Conservation (phyloP, 2,329 filamentous ascomycete genomes). For the Phaeosphaeriaceae sp. region DNA sequence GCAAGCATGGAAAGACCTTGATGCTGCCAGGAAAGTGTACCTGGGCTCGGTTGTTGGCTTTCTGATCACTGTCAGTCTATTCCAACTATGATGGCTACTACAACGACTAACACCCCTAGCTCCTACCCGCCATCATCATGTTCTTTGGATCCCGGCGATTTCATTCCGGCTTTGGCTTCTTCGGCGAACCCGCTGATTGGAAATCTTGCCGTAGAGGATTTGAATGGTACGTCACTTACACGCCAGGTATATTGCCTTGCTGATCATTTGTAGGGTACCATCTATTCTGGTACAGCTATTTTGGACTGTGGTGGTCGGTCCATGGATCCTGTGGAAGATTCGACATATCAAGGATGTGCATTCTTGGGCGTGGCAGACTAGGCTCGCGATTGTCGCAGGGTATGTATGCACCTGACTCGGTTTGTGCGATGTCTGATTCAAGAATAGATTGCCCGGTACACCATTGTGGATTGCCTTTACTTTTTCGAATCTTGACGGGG, state of each 20-base stretch:
- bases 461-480: slow-evolving; percentile 49
- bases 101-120: slow-evolving; percentile 50
- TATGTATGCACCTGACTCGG: slow-evolving; percentile 16
- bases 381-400: slow-evolving; percentile 48
- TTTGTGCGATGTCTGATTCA: slow-evolving; percentile 23
- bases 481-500: slow-evolving; percentile 33
- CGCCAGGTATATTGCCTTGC: slow-evolving; percentile 1
- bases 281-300: slow-evolving; percentile 48
- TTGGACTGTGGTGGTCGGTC: slow-evolving; percentile 46
- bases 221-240: slow-evolving; percentile 64
- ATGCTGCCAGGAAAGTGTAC: slow-evolving; percentile 45
- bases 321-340: slow-evolving; percentile 50
- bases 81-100: not conserved
- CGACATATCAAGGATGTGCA: slow-evolving; percentile 47
- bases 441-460: slow-evolving; percentile 43
- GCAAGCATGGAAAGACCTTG: slow-evolving; percentile 39
- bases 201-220: slow-evolving; percentile 60
- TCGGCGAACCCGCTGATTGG: slow-evolving; percentile 57
- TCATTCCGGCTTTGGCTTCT: slow-evolving; percentile 64
- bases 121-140: slow-evolving; percentile 66
- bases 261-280: slow-evolving; percentile 38
- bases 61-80: slow-evolving; percentile 37
- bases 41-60: slow-evolving; percentile 39
- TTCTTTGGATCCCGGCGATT: slow-evolving; percentile 72
- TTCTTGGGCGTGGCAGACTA: slow-evolving; percentile 50